These are phyloP conservation scores for Sicyos baderoa DNA, from an alignment of 306 rosid genomes.

Conservation along the genomic window DNA sequence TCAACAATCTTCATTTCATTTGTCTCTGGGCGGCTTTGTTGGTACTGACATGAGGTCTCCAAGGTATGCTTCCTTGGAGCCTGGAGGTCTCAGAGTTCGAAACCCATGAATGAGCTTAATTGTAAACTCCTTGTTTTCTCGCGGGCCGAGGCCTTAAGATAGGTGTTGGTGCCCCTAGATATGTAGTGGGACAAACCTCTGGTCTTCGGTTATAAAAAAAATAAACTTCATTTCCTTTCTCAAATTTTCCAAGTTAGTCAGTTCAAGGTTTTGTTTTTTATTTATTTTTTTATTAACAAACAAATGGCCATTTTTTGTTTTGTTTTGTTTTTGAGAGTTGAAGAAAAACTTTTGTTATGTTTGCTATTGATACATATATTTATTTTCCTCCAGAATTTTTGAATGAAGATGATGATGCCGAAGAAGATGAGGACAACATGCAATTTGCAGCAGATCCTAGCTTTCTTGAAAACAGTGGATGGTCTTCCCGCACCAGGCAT, in stretches of 20 bases:
- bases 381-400: slow-evolving; percentile 53
- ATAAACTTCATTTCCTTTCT: too few relatives aligned
- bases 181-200: too few relatives aligned
- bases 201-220: too few relatives aligned
- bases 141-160: too few relatives aligned
- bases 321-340: too few relatives aligned
- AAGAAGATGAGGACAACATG: slow-evolving; percentile 47
- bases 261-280: background rate
- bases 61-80: too few relatives aligned
- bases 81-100: too few relatives aligned
- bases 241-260: background rate
- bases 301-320: background rate
- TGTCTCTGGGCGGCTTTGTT: too few relatives aligned
- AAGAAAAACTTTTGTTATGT: background rate
- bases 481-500: slow-evolving; percentile 98
- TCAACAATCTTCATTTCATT: background rate
- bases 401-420: slow-evolving; percentile 77
- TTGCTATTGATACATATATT: background rate
- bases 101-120: too few relatives aligned
- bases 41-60: too few relatives aligned
- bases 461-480: slow-evolving; percentile 76
- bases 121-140: too few relatives aligned
- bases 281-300: background rate
- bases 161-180: too few relatives aligned
- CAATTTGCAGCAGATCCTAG: slow-evolving; percentile 52